Evolutionary conservation across 169 alveolate species (phyloP), one percentile per base, ranked within the genome.

Genomic region (Eimeria brunetti): DNA sequence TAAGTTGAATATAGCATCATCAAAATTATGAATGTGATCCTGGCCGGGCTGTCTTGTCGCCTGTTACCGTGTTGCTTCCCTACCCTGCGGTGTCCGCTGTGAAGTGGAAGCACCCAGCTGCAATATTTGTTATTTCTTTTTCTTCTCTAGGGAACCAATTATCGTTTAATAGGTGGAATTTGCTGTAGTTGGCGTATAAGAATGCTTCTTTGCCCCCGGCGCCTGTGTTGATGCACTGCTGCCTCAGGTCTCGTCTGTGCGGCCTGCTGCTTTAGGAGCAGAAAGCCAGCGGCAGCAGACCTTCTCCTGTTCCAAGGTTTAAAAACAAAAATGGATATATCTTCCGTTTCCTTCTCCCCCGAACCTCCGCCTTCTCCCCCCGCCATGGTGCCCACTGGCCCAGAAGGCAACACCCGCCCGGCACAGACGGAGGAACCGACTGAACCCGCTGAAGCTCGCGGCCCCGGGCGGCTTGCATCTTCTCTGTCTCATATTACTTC

Each of bases 321-420:
- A 38, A 36, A 62, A 73, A 38, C 33, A 44, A 73, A 38, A 33
- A 73, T 2, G 22, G 24, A 14, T 5, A 5, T n/a, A 2, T 73
- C 22, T 73, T 73, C 24, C 38, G 16, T 73, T 5, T 18, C 56
- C 38, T 2, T 38, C 53, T 30, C 20, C 53, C 3, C 16, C 56
- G 83, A 73, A 36, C 20, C 53, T 38, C 56, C 18, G 14, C 9
- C 30, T 12, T 22, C 56, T 36, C 78, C 49, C 18, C 56, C 83
- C 33, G 41, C 11, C 16, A 73, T 73, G 83, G 83, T 73, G 83
- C 83, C 83, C 83, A 73, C 6, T 73, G 83, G 83, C 83, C 83
- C 83, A 38, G 83, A 27, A 8, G 83, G 53, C 53, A 73, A 73
- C n/a, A n/a, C n/a, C 56, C 51, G 83, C n/a, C 53, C 83, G 33